These are phyloP conservation scores for Curvularia verruculosa DNA, from an alignment of 2,329 filamentous ascomycete genomes.

Conservation along the genomic window DNA sequence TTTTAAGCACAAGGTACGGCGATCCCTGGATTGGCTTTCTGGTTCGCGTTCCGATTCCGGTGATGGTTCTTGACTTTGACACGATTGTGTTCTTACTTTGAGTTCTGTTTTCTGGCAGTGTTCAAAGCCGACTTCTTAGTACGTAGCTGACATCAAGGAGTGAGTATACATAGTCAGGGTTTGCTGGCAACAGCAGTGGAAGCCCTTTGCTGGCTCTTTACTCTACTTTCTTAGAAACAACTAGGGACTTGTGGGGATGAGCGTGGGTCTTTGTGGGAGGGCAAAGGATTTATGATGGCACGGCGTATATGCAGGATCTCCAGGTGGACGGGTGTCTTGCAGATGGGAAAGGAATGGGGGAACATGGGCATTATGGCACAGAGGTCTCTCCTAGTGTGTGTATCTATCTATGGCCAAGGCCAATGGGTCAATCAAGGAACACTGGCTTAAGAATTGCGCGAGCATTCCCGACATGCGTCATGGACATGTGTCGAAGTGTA, in stretches of 20 bases:
- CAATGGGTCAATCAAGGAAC: not conserved
- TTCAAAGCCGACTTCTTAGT: conserved; percentile 1
- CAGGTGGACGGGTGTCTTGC: not conserved
- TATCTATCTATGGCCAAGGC: not conserved
- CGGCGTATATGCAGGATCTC: not conserved
- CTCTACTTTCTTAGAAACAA: not conserved
- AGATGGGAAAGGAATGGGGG: not conserved
- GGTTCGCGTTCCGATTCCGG: conserved; percentile 13
- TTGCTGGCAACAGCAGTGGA: not conserved
- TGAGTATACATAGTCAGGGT: conserved; percentile 8
- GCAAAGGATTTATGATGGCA: not conserved
- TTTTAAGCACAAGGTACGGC: conserved; percentile 25
- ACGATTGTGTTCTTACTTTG: not conserved
- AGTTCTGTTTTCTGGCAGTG: not conserved
- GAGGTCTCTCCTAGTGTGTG: not conserved
- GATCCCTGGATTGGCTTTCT: conserved; percentile 21
- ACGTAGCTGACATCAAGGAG: conserved; percentile 13
- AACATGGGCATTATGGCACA: conserved; percentile 1
- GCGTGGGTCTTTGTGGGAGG: not conserved
- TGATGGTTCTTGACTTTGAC: conserved; percentile 11
- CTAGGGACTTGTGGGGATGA: not conserved
- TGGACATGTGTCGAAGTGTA: not conserved
- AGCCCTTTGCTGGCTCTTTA: not conserved
- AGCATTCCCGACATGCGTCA: not conserved
- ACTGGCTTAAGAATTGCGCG: not conserved